Base-by-base conservation (phyloP, 163 green algal genomes). In the Chlamydomonas reinhardtii region DNA sequence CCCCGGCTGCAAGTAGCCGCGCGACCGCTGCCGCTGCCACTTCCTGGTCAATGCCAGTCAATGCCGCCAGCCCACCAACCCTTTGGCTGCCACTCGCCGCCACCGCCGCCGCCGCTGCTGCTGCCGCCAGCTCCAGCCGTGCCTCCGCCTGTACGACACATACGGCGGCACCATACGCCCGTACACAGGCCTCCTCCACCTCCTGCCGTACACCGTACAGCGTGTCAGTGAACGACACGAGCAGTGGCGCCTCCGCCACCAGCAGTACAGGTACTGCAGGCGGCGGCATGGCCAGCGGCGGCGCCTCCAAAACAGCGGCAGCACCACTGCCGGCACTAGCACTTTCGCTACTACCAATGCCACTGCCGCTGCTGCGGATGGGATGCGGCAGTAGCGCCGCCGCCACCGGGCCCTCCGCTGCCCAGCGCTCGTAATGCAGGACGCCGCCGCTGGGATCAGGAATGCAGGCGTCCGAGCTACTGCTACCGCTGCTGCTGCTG, bases 151-250 rank as follows among this genome's bases (percentile, higher is more conserved):
- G 43, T 5, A 56, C 37, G 29, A 79, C 37, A 35, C 80, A 86
- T 2, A 20, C n/a, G 29, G 71, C 70, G 0, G 70, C 69, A 34
- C 80, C 80, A 16, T 66, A 79, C 22, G 80, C 52, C 5, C 16
- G 14, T 15, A 86, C 69, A 35, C 80, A 86, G 9, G 25, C 80
- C 17, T 34, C 14, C 8, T 35, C 31, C 12, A 79, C 80, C 8
- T 73, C 54, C 16, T 86, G 32, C 34, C 59, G 80, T 52, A 86
- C 56, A 17, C 54, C 56, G 56, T 86, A 86, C 27, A 69, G 62
- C 27, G 27, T 56, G 70, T 86, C 79, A 27, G 25, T n/a, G 2
- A 74, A 35, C 6, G 8, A 66, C 22, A 85, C 66, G 19, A 85
- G 68, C 27, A 65, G 43, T 0, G 29, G 64, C 64, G 48, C 48